Evolutionary conservation across 352 stramenopile genomes (phyloP).

Genomic region (Globisporangium mamillatum): DNA sequence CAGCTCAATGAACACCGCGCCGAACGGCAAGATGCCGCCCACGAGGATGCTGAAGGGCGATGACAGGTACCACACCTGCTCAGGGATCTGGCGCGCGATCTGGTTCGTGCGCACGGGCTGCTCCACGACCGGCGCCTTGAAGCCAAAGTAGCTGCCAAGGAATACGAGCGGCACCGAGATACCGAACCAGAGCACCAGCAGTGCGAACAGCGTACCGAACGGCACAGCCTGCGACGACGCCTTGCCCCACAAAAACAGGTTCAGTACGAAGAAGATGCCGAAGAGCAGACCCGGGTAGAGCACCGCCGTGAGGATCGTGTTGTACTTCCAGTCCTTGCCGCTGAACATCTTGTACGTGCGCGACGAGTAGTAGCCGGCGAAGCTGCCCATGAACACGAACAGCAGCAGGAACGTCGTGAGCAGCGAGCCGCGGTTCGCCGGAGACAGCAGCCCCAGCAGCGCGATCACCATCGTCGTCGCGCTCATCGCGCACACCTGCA

Average conservation of each 20-base stretch:
- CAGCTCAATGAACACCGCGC: conserved; percentile 99
- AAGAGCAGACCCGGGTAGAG: conserved; percentile 94
- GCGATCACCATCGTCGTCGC: conserved; percentile 94
- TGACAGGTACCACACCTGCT: conserved; percentile 96
- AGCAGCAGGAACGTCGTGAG: conserved; percentile 96
- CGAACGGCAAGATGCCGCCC: conserved; percentile 98
- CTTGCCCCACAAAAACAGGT: conserved; percentile 93
- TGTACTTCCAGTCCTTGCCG: conserved; percentile 97
- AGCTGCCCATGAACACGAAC: conserved; percentile 97
- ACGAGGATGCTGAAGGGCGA: conserved; percentile 94
- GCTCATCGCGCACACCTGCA: conserved; percentile 96
- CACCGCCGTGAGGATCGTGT: conserved; percentile 95
- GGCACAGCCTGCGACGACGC: conserved; percentile 87
- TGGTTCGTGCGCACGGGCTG: conserved; percentile 90
- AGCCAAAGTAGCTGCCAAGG: conserved; percentile 97
- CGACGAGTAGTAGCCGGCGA: conserved; percentile 95
- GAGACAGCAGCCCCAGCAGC: conserved; percentile 94
- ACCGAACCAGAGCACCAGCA: conserved; percentile 98
- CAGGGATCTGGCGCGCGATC: conserved; percentile 89
- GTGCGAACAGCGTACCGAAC: conserved; percentile 95
- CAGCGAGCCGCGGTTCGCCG: conserved; percentile 95
- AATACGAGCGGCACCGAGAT: conserved; percentile 98
- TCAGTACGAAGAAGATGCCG: conserved; percentile 94
- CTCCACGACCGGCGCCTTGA: conserved; percentile 83
- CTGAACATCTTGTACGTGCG: conserved; percentile 99